Conservation (phyloP, 2,329 filamentous ascomycete genomes). For the Fusarium drepaniforme region DNA sequence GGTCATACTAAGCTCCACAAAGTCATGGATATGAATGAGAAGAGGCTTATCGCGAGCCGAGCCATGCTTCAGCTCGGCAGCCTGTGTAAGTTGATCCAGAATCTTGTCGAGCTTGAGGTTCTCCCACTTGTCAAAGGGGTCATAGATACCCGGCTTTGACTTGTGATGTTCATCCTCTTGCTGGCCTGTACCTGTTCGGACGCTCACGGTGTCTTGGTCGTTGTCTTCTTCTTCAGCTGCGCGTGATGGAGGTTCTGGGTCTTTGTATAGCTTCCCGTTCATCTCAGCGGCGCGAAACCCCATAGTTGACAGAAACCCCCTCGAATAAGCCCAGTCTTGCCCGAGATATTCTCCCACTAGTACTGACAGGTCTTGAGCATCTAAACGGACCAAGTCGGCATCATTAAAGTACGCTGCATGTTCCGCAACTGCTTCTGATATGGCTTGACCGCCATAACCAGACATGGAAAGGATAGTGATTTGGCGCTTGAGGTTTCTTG, state of each 20-base stretch:
- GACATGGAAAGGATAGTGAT: slow-evolving; percentile 53
- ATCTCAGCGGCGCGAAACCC: slow-evolving; percentile 68
- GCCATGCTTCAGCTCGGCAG: slow-evolving; percentile 55
- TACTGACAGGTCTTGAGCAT: slow-evolving; percentile 77
- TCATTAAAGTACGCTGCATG: slow-evolving; percentile 70
- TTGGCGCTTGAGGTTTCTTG: slow-evolving; percentile 52
- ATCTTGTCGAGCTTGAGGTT: slow-evolving; percentile 70
- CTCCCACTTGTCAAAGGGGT: slow-evolving; percentile 65
- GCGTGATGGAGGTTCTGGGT: slow-evolving; percentile 52
- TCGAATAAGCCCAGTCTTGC: slow-evolving; percentile 64
- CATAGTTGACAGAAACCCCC: slow-evolving; percentile 64
- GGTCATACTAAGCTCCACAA: slow-evolving; percentile 80
- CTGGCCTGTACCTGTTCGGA: slow-evolving; percentile 43
- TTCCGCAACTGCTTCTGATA: slow-evolving; percentile 66
- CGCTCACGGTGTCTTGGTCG: slow-evolving; percentile 49
- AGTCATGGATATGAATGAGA: slow-evolving; percentile 85
- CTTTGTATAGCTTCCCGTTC: slow-evolving; percentile 65
- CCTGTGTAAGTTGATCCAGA: slow-evolving; percentile 67
- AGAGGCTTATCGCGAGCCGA: slow-evolving; percentile 59
- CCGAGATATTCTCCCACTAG: slow-evolving; percentile 78
- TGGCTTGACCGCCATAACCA: slow-evolving; percentile 53
- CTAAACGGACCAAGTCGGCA: slow-evolving; percentile 76
- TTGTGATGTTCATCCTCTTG: slow-evolving; percentile 60
- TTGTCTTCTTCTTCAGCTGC: slow-evolving; percentile 49
- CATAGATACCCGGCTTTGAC: slow-evolving; percentile 53